These are phyloP conservation scores for Fusarium sp. DNA, from an alignment of 2,329 filamentous ascomycete genomes.

Conservation along the genomic window DNA sequence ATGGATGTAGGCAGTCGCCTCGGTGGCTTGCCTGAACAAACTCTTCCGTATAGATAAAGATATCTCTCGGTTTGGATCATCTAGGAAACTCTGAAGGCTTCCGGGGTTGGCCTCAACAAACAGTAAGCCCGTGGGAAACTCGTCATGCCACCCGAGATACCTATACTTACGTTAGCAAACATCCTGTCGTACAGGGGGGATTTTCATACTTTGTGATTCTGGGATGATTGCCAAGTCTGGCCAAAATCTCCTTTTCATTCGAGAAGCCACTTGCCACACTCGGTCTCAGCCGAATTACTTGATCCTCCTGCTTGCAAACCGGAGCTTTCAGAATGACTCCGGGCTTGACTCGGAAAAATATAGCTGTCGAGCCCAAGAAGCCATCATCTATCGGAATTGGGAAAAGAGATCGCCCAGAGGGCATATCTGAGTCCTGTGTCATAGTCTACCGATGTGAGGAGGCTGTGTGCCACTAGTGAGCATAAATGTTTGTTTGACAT, in stretches of 20 bases:
- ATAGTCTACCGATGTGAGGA: not conserved
- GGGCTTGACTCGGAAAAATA: not conserved
- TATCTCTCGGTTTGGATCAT: not conserved
- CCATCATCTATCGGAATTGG: not conserved
- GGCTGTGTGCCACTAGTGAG: not conserved
- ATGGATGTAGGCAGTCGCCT: not conserved
- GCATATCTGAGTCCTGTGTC: not conserved
- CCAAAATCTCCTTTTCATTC: not conserved
- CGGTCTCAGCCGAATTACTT: not conserved
- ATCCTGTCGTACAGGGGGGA: rapidly evolving
- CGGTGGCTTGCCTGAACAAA: not conserved
- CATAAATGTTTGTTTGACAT: not conserved
- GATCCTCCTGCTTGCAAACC: not conserved
- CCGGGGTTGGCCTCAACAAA: not conserved
- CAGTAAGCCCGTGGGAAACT: not conserved
- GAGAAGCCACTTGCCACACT: not conserved
- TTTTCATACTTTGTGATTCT: not conserved
- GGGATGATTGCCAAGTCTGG: not conserved
- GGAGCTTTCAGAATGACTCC: not conserved
- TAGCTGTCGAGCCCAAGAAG: not conserved
- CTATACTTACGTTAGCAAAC: not conserved
- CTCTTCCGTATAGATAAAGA: not conserved
- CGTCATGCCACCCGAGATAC: not conserved
- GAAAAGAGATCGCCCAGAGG: not conserved
- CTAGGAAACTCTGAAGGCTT: not conserved